Base-by-base conservation (phyloP, 441 rosid species). In the Monsonia emarginata region DNA sequence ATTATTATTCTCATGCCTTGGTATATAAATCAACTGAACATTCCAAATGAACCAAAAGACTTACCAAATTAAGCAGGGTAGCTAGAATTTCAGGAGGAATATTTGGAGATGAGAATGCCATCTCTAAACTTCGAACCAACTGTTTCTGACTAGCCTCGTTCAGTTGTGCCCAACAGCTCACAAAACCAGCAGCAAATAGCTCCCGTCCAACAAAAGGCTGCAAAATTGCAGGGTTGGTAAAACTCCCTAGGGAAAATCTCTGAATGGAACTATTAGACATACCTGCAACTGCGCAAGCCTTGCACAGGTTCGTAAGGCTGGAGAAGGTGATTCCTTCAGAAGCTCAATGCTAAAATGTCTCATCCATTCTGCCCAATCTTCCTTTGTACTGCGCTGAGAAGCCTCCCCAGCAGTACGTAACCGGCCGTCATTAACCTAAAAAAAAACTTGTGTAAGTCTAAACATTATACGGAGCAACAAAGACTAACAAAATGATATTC, bases 301-400 rank as follows among this genome's bases (percentile, higher is more conserved):
- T 71, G 97, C 96, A 76, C 99, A 95, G 56, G 99, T 90, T 83
- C 92, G 84, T 76, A 95, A 78, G 67, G 98, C 99, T 34, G 99
- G 98, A 78, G 95, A 91, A 76, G 99, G 99, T 74, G 99, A 95
- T 82, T 91, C 96, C 81, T 90, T 91, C 16, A 95, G 80, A 66
- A 92, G 91, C 75, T 95, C 97, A 81, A 95, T 95, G 81, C 99
- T 95, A 73, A 95, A 91, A 85, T 95, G 99, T 83, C 99, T 83
- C 99, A 95, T 95, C 99, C 99, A 95, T 78, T 95, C 99, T 64
- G 96, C 97, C 99, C 99, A 95, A 69, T 95, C 99, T 85, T 95
- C 99, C 78, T 87, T 91, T 52, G 99, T 95, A 71, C 98, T 91
- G 68, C 99, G 97, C 63, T 95, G 98, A 76, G 99, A 95, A 79